Evolutionary conservation across 1,139 yeast genomes (phyloP), one percentile per base, ranked within the genome.

Genomic region (Debaryomyces nepalensis): DNA sequence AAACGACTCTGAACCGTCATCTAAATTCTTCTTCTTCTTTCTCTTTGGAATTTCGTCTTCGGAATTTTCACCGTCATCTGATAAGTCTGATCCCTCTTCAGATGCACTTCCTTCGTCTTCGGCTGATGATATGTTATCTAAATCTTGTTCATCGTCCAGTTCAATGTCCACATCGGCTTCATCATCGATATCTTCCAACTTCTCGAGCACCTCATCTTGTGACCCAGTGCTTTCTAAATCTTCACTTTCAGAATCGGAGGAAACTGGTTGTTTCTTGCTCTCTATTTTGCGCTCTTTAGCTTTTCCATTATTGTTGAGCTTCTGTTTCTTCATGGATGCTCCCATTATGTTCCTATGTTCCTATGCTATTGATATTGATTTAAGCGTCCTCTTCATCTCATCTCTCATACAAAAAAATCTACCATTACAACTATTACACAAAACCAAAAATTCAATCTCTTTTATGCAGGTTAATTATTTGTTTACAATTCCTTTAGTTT

Each of bases 1-100:
- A 58, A 93, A 91, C 3, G 83, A 75, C 42, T 73, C 82, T 1
- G 90, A 79, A 10, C 90, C 95, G 58, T 83, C 88, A 46, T 77
- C 84, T 27, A 68, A 67, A 41, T 72, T 76, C 52, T 76, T 74
- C 60, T 75, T 79, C 60, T 77, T 79, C 48, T 82, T 80, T 57
- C 67, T 43, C 41, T 59, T 62, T 14, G 84, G 83, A 18, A 73
- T 58, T 15, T 55, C 62, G 11, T 57, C 63, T 4, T 47, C 54
- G 9, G n/a, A n/a, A n/a, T 51, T 56, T 2, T 51, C 58, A 4
- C 57, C 58, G 8, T 57, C 62, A 6, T 41, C 48, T 26, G 26
- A 16, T 21, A 12, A 14, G 21, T 47, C 54, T 8, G 47, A 50
- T 5, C 53, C 66, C 10, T 24, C 39, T 35, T 41, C 55, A 12